phyloP scores from a whole-genome alignment of 768 basidiomycete genomes.

The Lactarius tabidus region DNA sequence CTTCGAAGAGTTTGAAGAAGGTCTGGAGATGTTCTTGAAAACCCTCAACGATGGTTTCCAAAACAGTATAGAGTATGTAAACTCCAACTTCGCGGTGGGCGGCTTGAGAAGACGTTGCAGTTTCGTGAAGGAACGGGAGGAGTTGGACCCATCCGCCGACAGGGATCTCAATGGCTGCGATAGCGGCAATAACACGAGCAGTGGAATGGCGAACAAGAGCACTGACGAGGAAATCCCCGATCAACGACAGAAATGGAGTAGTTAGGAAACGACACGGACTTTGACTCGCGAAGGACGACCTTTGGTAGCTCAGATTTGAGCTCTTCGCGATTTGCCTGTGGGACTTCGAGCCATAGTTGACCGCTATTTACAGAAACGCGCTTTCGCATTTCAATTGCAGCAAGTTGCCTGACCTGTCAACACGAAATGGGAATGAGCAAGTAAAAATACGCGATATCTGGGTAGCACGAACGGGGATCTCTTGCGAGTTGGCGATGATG shows the following conservation, averaged over 20 bases:
- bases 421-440: background rate
- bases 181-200: constrained; percentile 88
- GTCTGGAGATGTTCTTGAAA: constrained; percentile 70
- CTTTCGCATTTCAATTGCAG: constrained; percentile 95
- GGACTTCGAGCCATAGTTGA: constrained; percentile 73
- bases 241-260: constrained; percentile 13
- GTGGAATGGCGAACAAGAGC: constrained; percentile 89
- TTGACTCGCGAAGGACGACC: constrained; percentile 69
- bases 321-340: constrained; percentile 63
- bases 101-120: constrained; percentile 62
- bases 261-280: constrained; percentile 44
- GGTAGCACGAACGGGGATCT: constrained; percentile 61
- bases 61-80: constrained; percentile 84
- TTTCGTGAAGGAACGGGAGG: constrained; percentile 79
- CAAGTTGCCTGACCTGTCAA: constrained; percentile 86
- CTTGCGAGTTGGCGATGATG: constrained; percentile 82
- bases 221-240: constrained; percentile 39
- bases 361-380: constrained; percentile 78
- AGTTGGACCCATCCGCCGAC: constrained; percentile 79
- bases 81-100: constrained; percentile 88
- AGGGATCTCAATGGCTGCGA: constrained; percentile 85
- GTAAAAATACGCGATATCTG: background rate
- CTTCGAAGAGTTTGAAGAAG: constrained; percentile 77
- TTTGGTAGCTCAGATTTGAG: constrained; percentile 84
- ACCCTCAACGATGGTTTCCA: constrained; percentile 89